phyloP scores from a whole-genome alignment of 2,329 filamentous ascomycete genomes.

The Hirsutella rhossiliensis region DNA sequence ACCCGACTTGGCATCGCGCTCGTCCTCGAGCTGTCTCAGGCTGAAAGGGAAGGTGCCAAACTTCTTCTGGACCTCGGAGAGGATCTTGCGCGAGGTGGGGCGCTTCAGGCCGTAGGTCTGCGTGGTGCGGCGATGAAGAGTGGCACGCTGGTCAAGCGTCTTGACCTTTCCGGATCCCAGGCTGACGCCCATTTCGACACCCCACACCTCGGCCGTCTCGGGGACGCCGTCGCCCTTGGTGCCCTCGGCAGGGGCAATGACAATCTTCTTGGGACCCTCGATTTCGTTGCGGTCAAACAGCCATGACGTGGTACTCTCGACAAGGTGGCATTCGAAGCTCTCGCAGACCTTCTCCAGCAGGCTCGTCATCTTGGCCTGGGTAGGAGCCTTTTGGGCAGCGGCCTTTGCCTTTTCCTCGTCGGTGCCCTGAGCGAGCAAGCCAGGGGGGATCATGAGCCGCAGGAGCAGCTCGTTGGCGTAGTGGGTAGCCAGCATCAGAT shows the following conservation, averaged over 20 bases:
- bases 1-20: conserved; percentile 89
- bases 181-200: conserved; percentile 90
- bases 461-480: conserved; percentile 94
- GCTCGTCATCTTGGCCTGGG: conserved; percentile 75
- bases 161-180: conserved; percentile 91
- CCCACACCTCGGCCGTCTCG: conserved; percentile 90
- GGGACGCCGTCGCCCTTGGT: conserved; percentile 83
- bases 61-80: conserved; percentile 93
- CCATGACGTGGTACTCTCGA: conserved; percentile 98
- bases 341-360: conserved; percentile 87
- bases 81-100: conserved; percentile 79
- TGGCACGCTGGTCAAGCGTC: conserved; percentile 74
- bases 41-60: conserved; percentile 98
- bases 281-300: conserved; percentile 95
- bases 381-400: conserved; percentile 66
- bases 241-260: conserved; percentile 74
- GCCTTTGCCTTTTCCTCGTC: conserved; percentile 96
- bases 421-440: conserved; percentile 66
- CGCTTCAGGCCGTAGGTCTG: conserved; percentile 91
- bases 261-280: conserved; percentile 95
- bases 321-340: conserved; percentile 79
- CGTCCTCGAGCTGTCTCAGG: conserved; percentile 90
- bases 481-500: conserved; percentile 81
- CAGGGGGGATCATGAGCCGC: conserved; percentile 83
- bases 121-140: conserved; percentile 83